These are phyloP conservation scores for Naganishia antarctica DNA, from an alignment of 768 basidiomycete genomes.

Conservation along the genomic window DNA sequence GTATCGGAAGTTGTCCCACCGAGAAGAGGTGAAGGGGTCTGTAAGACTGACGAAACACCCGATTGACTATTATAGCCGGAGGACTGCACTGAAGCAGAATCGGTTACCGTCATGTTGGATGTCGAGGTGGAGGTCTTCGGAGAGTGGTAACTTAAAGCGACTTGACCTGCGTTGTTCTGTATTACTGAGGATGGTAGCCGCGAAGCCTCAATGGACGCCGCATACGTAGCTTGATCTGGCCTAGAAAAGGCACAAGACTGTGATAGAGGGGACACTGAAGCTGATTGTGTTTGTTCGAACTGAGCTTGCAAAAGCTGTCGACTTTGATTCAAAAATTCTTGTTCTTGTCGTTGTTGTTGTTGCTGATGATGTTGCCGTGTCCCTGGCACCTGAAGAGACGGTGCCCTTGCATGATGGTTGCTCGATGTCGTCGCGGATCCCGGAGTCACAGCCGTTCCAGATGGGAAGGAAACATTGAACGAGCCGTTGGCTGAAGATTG, in stretches of 20 bases:
- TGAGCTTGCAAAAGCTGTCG: neutral
- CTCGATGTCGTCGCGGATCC: neutral
- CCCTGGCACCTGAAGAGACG: neutral
- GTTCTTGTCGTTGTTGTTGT: neutral
- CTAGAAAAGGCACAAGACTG: neutral
- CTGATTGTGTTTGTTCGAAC: neutral
- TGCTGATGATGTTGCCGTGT: neutral
- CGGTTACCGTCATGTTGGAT: neutral
- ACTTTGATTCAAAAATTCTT: neutral
- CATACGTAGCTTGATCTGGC: neutral
- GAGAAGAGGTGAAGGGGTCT: slow-evolving; percentile 8
- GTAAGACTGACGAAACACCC: slow-evolving; percentile 4
- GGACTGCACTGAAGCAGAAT: neutral
- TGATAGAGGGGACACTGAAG: neutral
- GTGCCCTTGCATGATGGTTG: neutral
- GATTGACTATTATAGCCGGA: slow-evolving; percentile 1
- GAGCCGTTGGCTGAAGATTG: neutral
- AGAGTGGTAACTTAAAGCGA: no score
- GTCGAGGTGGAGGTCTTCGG: neutral
- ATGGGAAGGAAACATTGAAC: neutral
- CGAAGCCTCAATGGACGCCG: neutral
- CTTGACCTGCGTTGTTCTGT: neutral
- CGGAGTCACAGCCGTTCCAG: neutral
- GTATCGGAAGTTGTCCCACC: neutral
- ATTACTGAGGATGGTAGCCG: neutral